Evolutionary conservation across 768 basidiomycete species (phyloP).

Genomic region (Tricholoma matsutake): DNA sequence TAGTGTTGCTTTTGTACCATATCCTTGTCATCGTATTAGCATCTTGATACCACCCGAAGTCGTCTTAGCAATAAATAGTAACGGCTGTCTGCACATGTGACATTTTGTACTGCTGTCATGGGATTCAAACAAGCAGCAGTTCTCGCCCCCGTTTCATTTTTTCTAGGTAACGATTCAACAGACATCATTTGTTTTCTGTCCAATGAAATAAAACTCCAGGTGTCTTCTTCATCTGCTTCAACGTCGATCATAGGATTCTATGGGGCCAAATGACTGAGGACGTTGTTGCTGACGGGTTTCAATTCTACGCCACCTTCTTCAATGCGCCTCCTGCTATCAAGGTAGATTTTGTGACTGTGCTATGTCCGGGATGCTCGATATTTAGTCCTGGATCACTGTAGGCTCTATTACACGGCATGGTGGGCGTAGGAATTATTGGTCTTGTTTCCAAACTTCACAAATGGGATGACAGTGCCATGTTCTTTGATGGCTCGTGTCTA

Average conservation of each 20-base stretch:
- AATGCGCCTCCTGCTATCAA: conserved; percentile 93
- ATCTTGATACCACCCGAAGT: neutral
- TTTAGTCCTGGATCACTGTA: conserved; percentile 24
- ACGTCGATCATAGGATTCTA: conserved; percentile 83
- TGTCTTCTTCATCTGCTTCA: conserved; percentile 80
- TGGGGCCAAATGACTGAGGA: conserved; percentile 66
- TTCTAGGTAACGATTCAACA: conserved; percentile 60
- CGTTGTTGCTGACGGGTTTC: conserved; percentile 70
- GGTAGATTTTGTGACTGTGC: conserved; percentile 39
- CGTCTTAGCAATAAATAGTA: no score
- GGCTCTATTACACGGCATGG: conserved; percentile 86
- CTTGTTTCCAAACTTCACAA: conserved; percentile 75
- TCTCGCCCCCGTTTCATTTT: conserved; percentile 83
- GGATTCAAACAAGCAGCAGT: conserved; percentile 90
- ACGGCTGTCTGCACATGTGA: no score
- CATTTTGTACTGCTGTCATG: conserved; percentile 43
- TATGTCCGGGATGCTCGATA: neutral
- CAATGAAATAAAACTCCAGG: conserved; percentile 38
- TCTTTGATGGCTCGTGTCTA: conserved; percentile 88
- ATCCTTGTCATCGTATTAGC: neutral
- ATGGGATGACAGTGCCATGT: conserved; percentile 92
- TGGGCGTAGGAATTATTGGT: conserved; percentile 72
- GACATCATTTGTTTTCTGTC: neutral
- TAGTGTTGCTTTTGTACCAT: conserved; percentile 2
- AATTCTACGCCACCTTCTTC: conserved; percentile 91